Conservation (phyloP, 331 rosid genomes). For the Stylosanthes scabra region DNA sequence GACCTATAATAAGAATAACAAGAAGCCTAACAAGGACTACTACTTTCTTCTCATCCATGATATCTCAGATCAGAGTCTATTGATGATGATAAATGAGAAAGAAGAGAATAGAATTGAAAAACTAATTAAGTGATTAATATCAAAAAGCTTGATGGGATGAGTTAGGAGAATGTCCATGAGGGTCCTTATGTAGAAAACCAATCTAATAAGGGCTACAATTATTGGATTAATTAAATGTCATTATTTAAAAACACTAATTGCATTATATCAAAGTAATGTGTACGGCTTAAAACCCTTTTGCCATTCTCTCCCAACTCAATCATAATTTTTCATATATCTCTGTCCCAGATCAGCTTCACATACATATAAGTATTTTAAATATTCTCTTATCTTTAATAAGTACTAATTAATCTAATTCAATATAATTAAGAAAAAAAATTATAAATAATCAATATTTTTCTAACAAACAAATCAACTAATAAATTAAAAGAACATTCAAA, state of each 20-base stretch:
- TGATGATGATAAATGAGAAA: neutral
- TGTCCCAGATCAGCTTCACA: neutral
- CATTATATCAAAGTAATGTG: conserved; percentile 22
- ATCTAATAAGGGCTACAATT: neutral
- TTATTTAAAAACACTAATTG: neutral
- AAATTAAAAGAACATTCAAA: too few species aligned
- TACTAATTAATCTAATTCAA: neutral
- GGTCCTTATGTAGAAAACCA: conserved; percentile 32
- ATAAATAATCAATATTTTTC: too few species aligned
- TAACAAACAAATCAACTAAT: too few species aligned
- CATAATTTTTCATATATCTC: neutral
- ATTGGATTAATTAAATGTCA: conserved; percentile 8
- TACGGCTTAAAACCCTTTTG: neutral
- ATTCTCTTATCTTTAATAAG: neutral
- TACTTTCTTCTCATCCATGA: conserved; percentile 41
- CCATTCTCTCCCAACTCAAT: neutral
- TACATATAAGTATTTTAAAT: too few species aligned
- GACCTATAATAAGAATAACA: conserved; percentile 31
- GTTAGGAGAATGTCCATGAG: conserved; percentile 2
- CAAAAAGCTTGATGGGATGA: conserved; percentile 18
- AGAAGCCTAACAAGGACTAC: conserved; percentile 25
- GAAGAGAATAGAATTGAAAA: neutral
- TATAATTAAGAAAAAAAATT: too few species aligned
- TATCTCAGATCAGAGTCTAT: neutral
- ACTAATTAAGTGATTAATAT: too few species aligned